A percentile compares a stretch with the other conserved stretches of the same genome.
These are phyloP conservation scores for Phialemonium atrogriseum DNA, from an alignment of 2,329 filamentous ascomycete species.

Conservation along the genomic window DNA sequence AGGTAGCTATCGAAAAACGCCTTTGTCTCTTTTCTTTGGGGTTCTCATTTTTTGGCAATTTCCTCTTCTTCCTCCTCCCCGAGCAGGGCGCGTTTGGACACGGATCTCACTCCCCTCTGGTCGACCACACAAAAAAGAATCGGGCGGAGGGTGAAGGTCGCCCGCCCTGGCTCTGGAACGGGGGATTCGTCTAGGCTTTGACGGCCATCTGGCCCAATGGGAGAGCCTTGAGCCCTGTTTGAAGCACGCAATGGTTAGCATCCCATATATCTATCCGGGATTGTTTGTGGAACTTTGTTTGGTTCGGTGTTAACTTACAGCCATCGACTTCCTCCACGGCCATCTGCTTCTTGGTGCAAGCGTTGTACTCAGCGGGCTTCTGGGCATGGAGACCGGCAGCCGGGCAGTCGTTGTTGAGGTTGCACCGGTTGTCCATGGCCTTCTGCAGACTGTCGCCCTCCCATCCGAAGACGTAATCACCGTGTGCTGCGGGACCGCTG, in stretches of 20 bases:
- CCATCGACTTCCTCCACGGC: conserved; percentile 40
- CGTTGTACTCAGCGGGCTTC: conserved; percentile 34
- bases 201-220: conserved; percentile 24
- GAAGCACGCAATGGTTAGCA: too few relatives aligned
- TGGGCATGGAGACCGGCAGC: conserved; percentile 35
- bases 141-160: too few relatives aligned
- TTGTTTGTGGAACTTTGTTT: background rate
- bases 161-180: too few relatives aligned
- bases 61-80: too few relatives aligned
- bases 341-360: conserved; percentile 36
- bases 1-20: too few relatives aligned
- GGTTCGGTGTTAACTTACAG: conserved; percentile 25
- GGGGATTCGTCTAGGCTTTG: too few relatives aligned
- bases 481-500: conserved; percentile 38
- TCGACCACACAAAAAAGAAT: too few relatives aligned
- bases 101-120: too few relatives aligned
- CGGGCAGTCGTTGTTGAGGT: conserved; percentile 35
- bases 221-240: conserved; percentile 22
- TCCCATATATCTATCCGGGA: too few relatives aligned
- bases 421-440: conserved; percentile 38
- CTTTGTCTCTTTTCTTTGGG: too few relatives aligned
- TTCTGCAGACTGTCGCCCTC: conserved; percentile 38
- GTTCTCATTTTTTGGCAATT: too few relatives aligned
- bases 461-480: conserved; percentile 45
- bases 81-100: too few relatives aligned